These are phyloP conservation scores for Pyrrhoderma lamaoense DNA, from an alignment of 1,284 basidiomycete genomes.

Conservation along the genomic window DNA sequence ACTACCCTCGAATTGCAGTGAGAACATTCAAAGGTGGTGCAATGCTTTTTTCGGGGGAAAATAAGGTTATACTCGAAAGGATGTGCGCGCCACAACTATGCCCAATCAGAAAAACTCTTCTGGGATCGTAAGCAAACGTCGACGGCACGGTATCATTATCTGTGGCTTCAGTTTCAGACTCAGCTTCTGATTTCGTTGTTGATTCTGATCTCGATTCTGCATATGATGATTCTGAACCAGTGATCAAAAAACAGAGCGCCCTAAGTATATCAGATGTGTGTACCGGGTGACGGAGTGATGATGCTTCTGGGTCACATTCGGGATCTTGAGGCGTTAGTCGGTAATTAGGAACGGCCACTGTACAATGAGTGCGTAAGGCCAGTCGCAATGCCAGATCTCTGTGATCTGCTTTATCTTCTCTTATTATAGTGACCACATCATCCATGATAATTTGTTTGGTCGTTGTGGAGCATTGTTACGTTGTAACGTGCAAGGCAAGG, in stretches of 20 bases:
- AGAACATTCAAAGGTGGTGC: constrained; percentile 42
- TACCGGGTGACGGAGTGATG: constrained; percentile 52
- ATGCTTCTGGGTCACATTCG: constrained; percentile 26
- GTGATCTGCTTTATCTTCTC: constrained; percentile 66
- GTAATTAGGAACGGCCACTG: constrained; percentile 71
- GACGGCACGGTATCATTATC: constrained; percentile 7
- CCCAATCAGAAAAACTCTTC: constrained; percentile 52
- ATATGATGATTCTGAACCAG: constrained; percentile 32
- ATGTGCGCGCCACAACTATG: constrained; percentile 80
- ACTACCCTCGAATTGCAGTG: constrained; percentile 45
- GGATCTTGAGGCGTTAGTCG: constrained; percentile 45
- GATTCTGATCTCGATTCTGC: neutral
- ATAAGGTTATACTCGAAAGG: constrained; percentile 60
- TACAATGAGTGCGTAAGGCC: constrained; percentile 37
- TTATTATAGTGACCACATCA: constrained; percentile 24
- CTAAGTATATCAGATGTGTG: constrained; percentile 58
- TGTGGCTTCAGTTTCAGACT: constrained; percentile 9
- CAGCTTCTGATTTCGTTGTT: neutral
- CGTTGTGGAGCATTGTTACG: too few relatives aligned
- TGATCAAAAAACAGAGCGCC: constrained; percentile 50
- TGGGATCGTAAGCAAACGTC: constrained; percentile 31
- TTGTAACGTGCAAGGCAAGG: too few relatives aligned
- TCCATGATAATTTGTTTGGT: too few relatives aligned
- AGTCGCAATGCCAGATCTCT: constrained; percentile 45
- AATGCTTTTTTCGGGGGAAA: constrained; percentile 34